These are phyloP conservation scores for Tuber melanosporum DNA, from an alignment of 495 filamentous ascomycete genomes.

Conservation along the genomic window DNA sequence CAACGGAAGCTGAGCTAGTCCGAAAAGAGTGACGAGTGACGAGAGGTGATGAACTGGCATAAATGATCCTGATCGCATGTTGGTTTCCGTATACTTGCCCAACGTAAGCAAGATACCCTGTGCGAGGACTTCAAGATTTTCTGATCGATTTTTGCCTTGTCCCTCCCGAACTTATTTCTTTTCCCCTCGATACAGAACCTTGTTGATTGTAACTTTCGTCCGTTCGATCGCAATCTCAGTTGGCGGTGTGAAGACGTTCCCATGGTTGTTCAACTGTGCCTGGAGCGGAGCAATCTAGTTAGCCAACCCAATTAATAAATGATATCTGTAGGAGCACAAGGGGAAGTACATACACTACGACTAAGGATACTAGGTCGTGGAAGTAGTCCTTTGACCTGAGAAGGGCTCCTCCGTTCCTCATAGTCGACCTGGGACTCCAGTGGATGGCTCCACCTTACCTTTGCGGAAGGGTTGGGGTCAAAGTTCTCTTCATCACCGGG, in stretches of 20 bases:
- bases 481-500: background rate
- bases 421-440: background rate
- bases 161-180: background rate
- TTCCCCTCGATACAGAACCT: background rate
- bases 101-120: background rate
- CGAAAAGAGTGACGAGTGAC: background rate
- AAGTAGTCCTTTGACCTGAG: background rate
- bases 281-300: background rate
- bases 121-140: background rate
- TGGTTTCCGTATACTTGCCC: background rate
- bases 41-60: background rate
- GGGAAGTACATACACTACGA: background rate
- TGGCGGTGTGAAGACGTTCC: background rate
- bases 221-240: background rate
- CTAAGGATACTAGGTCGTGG: background rate
- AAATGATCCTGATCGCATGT: background rate
- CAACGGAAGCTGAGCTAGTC: background rate
- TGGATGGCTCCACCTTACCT: background rate
- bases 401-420: background rate
- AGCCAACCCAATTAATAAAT: constrained; percentile 2
- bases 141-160: background rate
- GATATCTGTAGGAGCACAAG: background rate
- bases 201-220: background rate
- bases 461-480: background rate
- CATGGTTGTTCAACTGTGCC: background rate